Conservation (phyloP, 1,139 yeast species). For the Debaryomyces udenii region DNA sequence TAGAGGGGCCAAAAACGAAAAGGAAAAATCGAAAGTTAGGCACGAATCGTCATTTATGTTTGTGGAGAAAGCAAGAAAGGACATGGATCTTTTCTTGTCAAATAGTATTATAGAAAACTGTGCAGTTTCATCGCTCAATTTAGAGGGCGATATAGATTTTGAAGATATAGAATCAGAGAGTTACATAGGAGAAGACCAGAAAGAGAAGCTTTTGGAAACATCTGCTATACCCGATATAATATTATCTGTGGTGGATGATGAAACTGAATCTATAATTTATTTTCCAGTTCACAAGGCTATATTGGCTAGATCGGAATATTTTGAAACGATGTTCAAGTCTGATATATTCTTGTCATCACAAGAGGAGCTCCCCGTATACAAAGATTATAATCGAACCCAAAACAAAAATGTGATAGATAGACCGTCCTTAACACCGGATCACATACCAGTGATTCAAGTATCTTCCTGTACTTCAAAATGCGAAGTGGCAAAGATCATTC, state of each 20-base stretch:
- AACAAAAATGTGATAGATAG: conserved; percentile 25
- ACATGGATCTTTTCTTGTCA: conserved; percentile 44
- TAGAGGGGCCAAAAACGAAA: conserved; percentile 18
- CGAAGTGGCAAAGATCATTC: conserved; percentile 54
- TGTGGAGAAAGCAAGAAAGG: conserved; percentile 50
- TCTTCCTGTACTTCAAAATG: conserved; percentile 27
- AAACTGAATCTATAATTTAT: conserved; percentile 30
- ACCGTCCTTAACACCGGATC: conserved; percentile 19
- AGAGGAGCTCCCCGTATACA: conserved; percentile 22
- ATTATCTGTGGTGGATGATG: conserved; percentile 39
- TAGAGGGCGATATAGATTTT: conserved; percentile 27
- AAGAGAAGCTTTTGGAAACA: conserved; percentile 23
- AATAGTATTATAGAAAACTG: conserved; percentile 36
- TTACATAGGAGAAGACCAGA: conserved; percentile 21
- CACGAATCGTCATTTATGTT: conserved; percentile 47
- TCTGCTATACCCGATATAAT: conserved; percentile 53
- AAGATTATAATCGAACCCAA: conserved; percentile 9
- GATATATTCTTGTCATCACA: conserved; percentile 30
- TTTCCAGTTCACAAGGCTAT: conserved; percentile 71
- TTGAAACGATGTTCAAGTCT: conserved; percentile 64
- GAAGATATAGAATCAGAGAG: conserved; percentile 34
- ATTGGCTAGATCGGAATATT: conserved; percentile 63
- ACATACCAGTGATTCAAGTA: conserved; percentile 36
- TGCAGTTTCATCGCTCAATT: conserved; percentile 15
- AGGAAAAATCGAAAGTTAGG: conserved; percentile 43